A percentile compares a stretch with the other conserved stretches of the same genome.
Conservation (phyloP, 148 eudicot species). For the Heliamphora exappendiculata region DNA sequence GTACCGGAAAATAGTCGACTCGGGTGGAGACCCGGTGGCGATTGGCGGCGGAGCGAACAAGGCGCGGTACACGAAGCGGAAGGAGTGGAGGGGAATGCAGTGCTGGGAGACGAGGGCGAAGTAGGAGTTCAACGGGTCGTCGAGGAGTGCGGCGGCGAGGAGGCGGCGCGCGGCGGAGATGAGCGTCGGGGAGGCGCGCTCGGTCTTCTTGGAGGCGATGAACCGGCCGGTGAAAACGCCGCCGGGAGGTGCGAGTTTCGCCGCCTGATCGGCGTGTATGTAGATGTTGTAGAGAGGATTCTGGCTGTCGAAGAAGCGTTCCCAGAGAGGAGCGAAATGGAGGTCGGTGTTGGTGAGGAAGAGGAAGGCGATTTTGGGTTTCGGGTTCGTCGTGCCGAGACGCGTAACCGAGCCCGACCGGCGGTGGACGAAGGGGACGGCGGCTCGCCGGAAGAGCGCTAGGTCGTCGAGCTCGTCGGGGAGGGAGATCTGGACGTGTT, state of each 20-base stretch:
- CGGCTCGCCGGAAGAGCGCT: slow-evolving; percentile 52
- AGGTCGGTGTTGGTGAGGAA: slow-evolving; percentile 55
- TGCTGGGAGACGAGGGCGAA: slow-evolving; percentile 49
- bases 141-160: slow-evolving; percentile 46
- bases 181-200: slow-evolving; percentile 45
- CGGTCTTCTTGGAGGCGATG: slow-evolving; percentile 32
- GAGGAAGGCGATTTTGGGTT: slow-evolving; percentile 60
- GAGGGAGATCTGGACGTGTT: slow-evolving; percentile 32
- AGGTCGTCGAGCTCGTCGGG: slow-evolving; percentile 65
- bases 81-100: slow-evolving; percentile 57
- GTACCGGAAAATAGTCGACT: neutral
- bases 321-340: slow-evolving; percentile 65
- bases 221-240: slow-evolving; percentile 36
- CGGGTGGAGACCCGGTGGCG: neutral
- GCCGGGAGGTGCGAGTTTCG: slow-evolving; percentile 14
- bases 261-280: slow-evolving; percentile 54
- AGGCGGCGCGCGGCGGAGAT: slow-evolving; percentile 61
- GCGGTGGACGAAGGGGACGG: slow-evolving; percentile 23
- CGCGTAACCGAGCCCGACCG: slow-evolving; percentile 20
- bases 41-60: slow-evolving; percentile 13
- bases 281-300: slow-evolving; percentile 40
- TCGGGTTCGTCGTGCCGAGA: slow-evolving; percentile 24
- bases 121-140: slow-evolving; percentile 38
- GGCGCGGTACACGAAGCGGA: slow-evolving; percentile 27
- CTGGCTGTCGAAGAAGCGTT: slow-evolving; percentile 33